These are phyloP conservation scores for Curvularia sp. DNA, from an alignment of 2,329 filamentous ascomycete genomes.

Conservation along the genomic window DNA sequence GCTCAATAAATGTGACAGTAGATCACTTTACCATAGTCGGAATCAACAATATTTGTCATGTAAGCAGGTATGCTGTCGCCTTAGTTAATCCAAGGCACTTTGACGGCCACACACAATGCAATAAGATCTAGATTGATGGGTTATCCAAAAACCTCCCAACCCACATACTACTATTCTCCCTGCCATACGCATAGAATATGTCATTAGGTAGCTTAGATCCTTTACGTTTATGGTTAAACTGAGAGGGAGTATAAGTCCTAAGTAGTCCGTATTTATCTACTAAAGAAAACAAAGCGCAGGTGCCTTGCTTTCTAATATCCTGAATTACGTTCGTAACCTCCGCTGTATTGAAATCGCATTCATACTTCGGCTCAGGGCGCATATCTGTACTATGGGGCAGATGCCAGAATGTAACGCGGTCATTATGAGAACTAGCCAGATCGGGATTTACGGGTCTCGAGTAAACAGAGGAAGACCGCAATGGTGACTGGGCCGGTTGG, in stretches of 20 bases:
- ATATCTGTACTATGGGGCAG: slow-evolving; percentile 1
- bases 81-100: too few relatives aligned
- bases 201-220: slow-evolving; percentile 1
- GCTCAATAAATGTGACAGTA: slow-evolving; percentile 4
- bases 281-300: slow-evolving; percentile 17
- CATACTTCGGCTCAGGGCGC: too few relatives aligned
- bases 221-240: slow-evolving; percentile 1
- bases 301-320: slow-evolving; percentile 3
- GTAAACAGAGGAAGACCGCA: slow-evolving; percentile 9
- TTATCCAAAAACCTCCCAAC: too few relatives aligned
- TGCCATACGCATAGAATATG: slow-evolving; percentile 10
- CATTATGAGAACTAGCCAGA: not conserved
- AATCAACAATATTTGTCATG: too few relatives aligned
- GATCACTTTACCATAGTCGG: too few relatives aligned
- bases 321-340: too few relatives aligned
- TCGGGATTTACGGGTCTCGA: not conserved
- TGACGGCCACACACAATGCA: not conserved
- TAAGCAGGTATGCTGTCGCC: too few relatives aligned
- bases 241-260: slow-evolving; percentile 1
- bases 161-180: too few relatives aligned
- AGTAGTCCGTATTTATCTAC: slow-evolving; percentile 10
- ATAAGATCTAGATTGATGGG: too few relatives aligned
- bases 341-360: too few relatives aligned
- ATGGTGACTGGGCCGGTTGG: not conserved
- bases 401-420: slow-evolving; percentile 15